These are phyloP conservation scores for Sanguinoderma infundibulare DNA, from an alignment of 1,284 basidiomycete species.

Conservation along the genomic window DNA sequence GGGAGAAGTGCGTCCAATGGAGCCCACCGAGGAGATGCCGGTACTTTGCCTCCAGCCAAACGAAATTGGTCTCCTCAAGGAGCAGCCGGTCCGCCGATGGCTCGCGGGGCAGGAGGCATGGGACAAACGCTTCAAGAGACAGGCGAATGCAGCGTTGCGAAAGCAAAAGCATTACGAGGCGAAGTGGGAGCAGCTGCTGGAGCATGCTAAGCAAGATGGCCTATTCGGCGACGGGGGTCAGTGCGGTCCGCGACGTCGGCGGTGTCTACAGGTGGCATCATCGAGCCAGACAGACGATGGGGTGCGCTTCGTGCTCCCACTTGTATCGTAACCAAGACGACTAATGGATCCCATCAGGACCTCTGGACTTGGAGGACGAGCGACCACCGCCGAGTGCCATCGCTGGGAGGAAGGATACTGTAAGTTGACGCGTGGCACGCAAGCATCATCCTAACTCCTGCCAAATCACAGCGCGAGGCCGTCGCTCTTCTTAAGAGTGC, in stretches of 20 bases:
- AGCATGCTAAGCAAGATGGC: constrained; percentile 52
- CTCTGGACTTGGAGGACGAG: constrained; percentile 62
- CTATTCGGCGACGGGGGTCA: constrained; percentile 36
- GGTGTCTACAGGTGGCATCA: constrained; percentile 23
- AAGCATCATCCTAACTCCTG: background rate
- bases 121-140: constrained; percentile 54
- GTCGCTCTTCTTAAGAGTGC: constrained; percentile 59
- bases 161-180: constrained; percentile 44
- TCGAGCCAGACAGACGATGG: constrained; percentile 33
- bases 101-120: constrained; percentile 59
- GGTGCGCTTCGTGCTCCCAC: constrained; percentile 19
- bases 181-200: constrained; percentile 47
- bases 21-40: constrained; percentile 67
- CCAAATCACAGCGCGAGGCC: constrained; percentile 56
- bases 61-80: constrained; percentile 72
- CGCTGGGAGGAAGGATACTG: constrained; percentile 64
- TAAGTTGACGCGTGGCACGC: constrained; percentile 29
- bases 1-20: constrained; percentile 81
- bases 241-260: constrained; percentile 11
- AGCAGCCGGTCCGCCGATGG: constrained; percentile 62
- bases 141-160: constrained; percentile 45
- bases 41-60: constrained; percentile 65
- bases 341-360: constrained; percentile 37
- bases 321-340: too few species aligned
- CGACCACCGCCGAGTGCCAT: constrained; percentile 66